phyloP scores from a whole-genome alignment of 345 rosid species.

The Laguncularia racemosa region DNA sequence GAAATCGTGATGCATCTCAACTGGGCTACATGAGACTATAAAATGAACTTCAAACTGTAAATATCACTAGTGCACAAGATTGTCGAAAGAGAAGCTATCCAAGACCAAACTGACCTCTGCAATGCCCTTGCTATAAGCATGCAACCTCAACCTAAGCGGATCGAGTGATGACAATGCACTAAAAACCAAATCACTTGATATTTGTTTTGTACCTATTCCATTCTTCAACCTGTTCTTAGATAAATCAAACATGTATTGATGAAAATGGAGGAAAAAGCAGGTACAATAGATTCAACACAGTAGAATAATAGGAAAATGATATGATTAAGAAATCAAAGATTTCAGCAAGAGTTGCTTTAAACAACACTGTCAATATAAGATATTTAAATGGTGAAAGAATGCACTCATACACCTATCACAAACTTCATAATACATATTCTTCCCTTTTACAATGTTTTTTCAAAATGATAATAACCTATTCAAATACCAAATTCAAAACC shows the following conservation, averaged over 20 bases:
- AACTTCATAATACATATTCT: too few relatives aligned
- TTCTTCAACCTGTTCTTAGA: constrained; percentile 45
- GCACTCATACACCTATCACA: too few relatives aligned
- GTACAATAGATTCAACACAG: neutral
- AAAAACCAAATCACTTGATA: constrained; percentile 24
- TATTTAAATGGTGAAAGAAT: too few relatives aligned
- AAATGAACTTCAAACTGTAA: neutral
- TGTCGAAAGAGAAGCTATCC: neutral
- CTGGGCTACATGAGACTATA: neutral
- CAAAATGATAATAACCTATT: too few relatives aligned
- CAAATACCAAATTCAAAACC: too few relatives aligned
- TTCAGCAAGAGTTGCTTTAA: too few relatives aligned
- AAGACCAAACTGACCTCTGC: constrained; percentile 53
- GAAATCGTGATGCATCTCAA: too few relatives aligned
- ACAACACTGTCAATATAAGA: too few relatives aligned
- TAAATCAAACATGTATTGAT: neutral
- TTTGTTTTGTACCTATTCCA: constrained; percentile 25
- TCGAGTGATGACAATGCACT: constrained; percentile 48
- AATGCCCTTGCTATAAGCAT: constrained; percentile 59
- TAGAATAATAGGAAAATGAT: neutral
- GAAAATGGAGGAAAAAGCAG: neutral
- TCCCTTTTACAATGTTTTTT: too few relatives aligned
- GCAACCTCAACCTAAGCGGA: constrained; percentile 42
- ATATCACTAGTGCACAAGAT: neutral
- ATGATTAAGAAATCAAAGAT: neutral